These are phyloP conservation scores for Podaxis sp. DNA, from an alignment of 768 basidiomycete species.

Conservation along the genomic window DNA sequence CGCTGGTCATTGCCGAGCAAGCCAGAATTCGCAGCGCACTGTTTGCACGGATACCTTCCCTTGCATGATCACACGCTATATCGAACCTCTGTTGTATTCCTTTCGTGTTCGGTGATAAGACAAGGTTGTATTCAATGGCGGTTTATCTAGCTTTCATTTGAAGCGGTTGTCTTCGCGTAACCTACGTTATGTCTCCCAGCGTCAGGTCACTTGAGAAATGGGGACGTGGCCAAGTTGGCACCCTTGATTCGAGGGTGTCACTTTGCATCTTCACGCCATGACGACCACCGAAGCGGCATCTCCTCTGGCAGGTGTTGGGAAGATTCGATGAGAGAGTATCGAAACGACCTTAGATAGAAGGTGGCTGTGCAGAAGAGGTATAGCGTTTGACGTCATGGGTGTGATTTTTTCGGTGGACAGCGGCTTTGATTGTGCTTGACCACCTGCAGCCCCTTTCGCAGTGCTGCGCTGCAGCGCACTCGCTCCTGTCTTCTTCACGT, in stretches of 20 bases:
- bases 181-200: neutral
- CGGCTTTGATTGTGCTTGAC: neutral
- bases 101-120: neutral
- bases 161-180: neutral
- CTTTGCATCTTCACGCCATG: neutral
- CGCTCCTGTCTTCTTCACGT: neutral
- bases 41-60: neutral
- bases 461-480: neutral
- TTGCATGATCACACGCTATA: neutral
- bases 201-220: neutral
- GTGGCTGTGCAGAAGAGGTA: neutral
- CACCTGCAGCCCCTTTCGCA: neutral
- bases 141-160: neutral
- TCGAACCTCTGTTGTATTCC: neutral
- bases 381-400: conserved; percentile 14
- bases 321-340: neutral
- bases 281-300: neutral
- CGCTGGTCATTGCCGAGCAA: neutral
- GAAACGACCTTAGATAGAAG: neutral
- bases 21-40: neutral
- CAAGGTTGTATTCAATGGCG: neutral
- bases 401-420: conserved; percentile 6
- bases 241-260: neutral
- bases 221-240: neutral
- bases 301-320: neutral